phyloP scores from a whole-genome alignment of 2,329 filamentous ascomycete species.

The Metarhizium rileyi region DNA sequence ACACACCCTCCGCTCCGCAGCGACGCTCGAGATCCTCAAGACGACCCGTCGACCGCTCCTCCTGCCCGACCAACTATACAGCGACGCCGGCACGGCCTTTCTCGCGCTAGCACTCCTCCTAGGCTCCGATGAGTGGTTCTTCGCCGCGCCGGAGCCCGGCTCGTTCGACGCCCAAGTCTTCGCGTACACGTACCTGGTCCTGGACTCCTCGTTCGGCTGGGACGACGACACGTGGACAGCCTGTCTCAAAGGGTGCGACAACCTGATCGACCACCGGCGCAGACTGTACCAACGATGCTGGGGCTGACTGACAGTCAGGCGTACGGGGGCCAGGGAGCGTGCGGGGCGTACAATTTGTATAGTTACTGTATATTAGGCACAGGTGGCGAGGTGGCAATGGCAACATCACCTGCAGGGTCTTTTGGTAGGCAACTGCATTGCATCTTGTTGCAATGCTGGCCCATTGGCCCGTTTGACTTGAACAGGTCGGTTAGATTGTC shows the following conservation, averaged over 20 bases:
- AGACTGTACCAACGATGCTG: slow-evolving; percentile 26
- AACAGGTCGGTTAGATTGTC: too few relatives aligned
- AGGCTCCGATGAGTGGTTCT: slow-evolving; percentile 37
- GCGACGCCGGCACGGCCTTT: slow-evolving; percentile 35
- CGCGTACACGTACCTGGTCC: slow-evolving; percentile 74
- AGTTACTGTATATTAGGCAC: not conserved
- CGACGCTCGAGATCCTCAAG: slow-evolving; percentile 63
- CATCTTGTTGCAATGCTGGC: too few relatives aligned
- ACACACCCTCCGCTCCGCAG: slow-evolving; percentile 61
- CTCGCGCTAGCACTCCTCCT: slow-evolving; percentile 35
- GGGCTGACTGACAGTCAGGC: slow-evolving; percentile 5
- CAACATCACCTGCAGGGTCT: too few relatives aligned
- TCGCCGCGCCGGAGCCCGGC: slow-evolving; percentile 43
- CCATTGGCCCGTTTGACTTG: too few relatives aligned
- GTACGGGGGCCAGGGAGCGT: not conserved
- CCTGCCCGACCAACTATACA: slow-evolving; percentile 29
- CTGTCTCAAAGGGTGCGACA: slow-evolving; percentile 45
- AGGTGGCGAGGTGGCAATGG: too few relatives aligned
- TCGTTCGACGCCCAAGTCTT: slow-evolving; percentile 86
- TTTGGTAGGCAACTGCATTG: too few relatives aligned
- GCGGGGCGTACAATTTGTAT: not conserved
- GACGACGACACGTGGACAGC: slow-evolving; percentile 48
- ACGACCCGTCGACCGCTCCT: slow-evolving; percentile 33
- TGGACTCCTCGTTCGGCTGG: slow-evolving; percentile 57
- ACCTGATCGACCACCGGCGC: slow-evolving; percentile 43